Evolutionary conservation across 2,329 filamentous ascomycete genomes (phyloP).

Genomic region (Allantophomopsis cytisporea): DNA sequence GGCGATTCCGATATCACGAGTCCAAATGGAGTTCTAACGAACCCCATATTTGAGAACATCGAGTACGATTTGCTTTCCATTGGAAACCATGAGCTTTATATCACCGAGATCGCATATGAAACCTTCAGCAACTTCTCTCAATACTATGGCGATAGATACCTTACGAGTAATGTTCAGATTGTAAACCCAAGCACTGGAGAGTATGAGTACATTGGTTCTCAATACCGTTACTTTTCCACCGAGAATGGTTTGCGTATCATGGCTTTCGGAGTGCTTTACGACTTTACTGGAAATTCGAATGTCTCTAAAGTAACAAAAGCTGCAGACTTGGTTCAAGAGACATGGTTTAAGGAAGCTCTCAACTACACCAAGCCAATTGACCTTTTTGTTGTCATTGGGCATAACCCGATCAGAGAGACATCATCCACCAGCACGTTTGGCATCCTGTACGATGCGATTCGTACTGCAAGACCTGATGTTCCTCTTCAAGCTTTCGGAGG

Average conservation of each 20-base stretch:
- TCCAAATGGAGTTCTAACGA: slow-evolving; percentile 81
- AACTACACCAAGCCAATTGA: slow-evolving; percentile 64
- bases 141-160: slow-evolving; percentile 57
- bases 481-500: slow-evolving; percentile 86
- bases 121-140: slow-evolving; percentile 67
- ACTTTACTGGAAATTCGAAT: slow-evolving; percentile 81
- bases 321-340: slow-evolving; percentile 62
- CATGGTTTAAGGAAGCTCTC: slow-evolving; percentile 69
- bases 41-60: slow-evolving; percentile 73
- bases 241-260: slow-evolving; percentile 70
- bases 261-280: slow-evolving; percentile 79
- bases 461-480: slow-evolving; percentile 57
- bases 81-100: slow-evolving; percentile 91
- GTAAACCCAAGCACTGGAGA: slow-evolving; percentile 56
- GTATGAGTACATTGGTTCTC: slow-evolving; percentile 60
- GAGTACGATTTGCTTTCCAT: slow-evolving; percentile 70
- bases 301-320: slow-evolving; percentile 75
- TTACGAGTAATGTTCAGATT: slow-evolving; percentile 91
- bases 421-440: slow-evolving; percentile 56
- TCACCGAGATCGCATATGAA: slow-evolving; percentile 60
- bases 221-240: slow-evolving; percentile 81
- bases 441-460: slow-evolving; percentile 62
- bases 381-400: slow-evolving; percentile 72
- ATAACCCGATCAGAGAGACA: slow-evolving; percentile 54
- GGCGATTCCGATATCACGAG: slow-evolving; percentile 79